These are phyloP conservation scores for Kwoniella shandongensis DNA, from an alignment of 768 basidiomycete genomes.

Conservation along the genomic window DNA sequence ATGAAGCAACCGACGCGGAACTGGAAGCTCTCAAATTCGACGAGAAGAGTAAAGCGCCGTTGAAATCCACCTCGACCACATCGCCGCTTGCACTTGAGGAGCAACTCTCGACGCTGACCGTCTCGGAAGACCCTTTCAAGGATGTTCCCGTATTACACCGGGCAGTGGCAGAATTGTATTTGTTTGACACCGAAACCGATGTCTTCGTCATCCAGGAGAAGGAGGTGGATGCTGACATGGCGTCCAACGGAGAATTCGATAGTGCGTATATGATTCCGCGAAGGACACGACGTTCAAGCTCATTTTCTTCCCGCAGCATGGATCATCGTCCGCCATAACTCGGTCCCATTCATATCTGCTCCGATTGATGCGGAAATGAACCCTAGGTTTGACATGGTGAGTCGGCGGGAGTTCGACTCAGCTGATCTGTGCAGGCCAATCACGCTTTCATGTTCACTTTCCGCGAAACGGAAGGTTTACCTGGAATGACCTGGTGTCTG, in stretches of 20 bases:
- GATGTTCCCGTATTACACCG: conserved; percentile 43
- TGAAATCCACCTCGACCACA: not conserved
- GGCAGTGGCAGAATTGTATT: conserved; percentile 53
- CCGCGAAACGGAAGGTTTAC: conserved; percentile 58
- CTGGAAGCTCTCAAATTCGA: conserved; percentile 73
- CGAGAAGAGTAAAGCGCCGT: conserved; percentile 3
- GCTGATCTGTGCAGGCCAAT: conserved; percentile 39
- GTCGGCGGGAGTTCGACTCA: not conserved
- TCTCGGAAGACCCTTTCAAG: conserved; percentile 48
- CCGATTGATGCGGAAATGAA: conserved; percentile 51
- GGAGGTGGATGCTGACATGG: conserved; percentile 49
- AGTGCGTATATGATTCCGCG: conserved; percentile 46
- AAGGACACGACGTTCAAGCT: conserved; percentile 4
- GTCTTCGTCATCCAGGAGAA: conserved; percentile 56
- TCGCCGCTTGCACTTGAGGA: conserved; percentile 12
- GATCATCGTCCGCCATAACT: conserved; percentile 46
- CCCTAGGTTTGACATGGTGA: conserved; percentile 42
- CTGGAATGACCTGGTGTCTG: conserved; percentile 73
- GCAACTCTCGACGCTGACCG: conserved; percentile 12
- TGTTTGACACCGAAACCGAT: conserved; percentile 55
- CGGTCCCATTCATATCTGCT: conserved; percentile 46
- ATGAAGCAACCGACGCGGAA: conserved; percentile 65
- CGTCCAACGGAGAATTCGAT: conserved; percentile 51
- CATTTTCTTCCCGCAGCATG: conserved; percentile 41
- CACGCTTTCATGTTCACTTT: conserved; percentile 87